Evolutionary conservation across 108 stramenopile genomes (phyloP).

Genomic region (Pseudonitzschia delicatissima): DNA sequence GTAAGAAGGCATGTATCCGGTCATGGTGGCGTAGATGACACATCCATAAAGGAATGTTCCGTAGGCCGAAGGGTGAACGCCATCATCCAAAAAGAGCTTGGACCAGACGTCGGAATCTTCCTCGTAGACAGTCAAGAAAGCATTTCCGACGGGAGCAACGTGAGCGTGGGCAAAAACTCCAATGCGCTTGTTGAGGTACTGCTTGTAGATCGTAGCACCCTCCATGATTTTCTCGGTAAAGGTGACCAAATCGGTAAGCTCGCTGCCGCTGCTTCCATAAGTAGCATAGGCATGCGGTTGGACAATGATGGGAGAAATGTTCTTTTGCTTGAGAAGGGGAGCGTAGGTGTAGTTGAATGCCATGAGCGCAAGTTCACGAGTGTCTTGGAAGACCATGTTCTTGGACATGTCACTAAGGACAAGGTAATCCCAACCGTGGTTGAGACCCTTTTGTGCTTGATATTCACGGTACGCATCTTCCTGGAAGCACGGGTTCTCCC

Average conservation of each 20-base stretch:
- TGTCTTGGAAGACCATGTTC: constrained; percentile 35
- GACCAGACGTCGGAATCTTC: constrained; percentile 41
- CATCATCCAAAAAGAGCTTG: constrained; percentile 43
- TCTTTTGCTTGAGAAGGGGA: constrained; percentile 28
- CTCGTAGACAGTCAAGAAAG: constrained; percentile 52
- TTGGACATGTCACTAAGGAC: constrained; percentile 50
- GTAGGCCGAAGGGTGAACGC: constrained; percentile 44
- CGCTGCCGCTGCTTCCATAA: constrained; percentile 36
- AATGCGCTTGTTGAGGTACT: constrained; percentile 26
- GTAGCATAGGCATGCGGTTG: constrained; percentile 49
- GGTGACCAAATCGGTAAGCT: constrained; percentile 40
- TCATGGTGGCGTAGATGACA: constrained; percentile 48
- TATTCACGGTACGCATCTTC: constrained; percentile 37
- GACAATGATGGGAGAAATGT: constrained; percentile 44
- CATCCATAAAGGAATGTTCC: constrained; percentile 49
- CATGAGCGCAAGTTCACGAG: constrained; percentile 29
- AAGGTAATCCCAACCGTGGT: constrained; percentile 41
- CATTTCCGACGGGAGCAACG: constrained; percentile 53
- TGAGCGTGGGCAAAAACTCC: constrained; percentile 18
- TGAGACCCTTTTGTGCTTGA: constrained; percentile 1
- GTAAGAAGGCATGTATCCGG: constrained; percentile 39
- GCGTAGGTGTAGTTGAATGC: constrained; percentile 41
- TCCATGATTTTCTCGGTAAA: constrained; percentile 46
- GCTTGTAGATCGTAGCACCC: constrained; percentile 40
- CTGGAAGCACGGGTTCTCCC: constrained; percentile 49